Evolutionary conservation across 2,329 filamentous ascomycete genomes (phyloP), one percentile per base, ranked within the genome.

Genomic region (Cordyceps cateniannulata): DNA sequence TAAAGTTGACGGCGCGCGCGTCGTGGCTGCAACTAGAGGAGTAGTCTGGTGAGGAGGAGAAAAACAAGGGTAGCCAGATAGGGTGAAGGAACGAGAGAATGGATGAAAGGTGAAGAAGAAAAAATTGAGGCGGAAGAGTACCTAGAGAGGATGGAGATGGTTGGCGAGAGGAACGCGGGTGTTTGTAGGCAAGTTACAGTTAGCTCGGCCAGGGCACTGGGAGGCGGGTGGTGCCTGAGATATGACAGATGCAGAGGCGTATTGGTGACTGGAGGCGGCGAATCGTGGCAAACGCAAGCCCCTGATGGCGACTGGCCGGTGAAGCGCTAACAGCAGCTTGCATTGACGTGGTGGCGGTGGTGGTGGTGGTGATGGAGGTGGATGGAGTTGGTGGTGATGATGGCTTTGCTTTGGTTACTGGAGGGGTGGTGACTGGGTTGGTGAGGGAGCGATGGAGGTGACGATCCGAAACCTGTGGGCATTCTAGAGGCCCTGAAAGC

Each of bases 1-100:
- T 50, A 49, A 53, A 53, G 9, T 48, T 60, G 58, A 60, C 32
- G 45, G 45, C 42, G 45, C 51, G 45, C 51, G 51, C 45, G 55
- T 58, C 45, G 45, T 58, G 45, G 45, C 45, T 50, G 32, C 55
- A 18, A 42, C 22, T 58, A 40, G 45, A 58, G 32, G 16, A 10
- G 22, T 5, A 20, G 20, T 20, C 32, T 47, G 53, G n/a, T 12
- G n/a, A 38, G 18, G 45, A 48, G 20, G n/a, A 38, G 20, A 48
- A 55, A 25, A 55, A 27, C 14, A 48, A 25, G 22, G 10, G 24
- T 16, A 27, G 25, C 38, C 38, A 20, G 27, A 25, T 45, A 2
- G n/a, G 18, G 54, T 45, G 35, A 44, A 35, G 47, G n/a, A 52
- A 35, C 12, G 29, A 35, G 29, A 25, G 42, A n/a, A n/a, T n/a